phyloP scores from a whole-genome alignment of 257 asterid genomes.

The Ajuga chamaepitys region DNA sequence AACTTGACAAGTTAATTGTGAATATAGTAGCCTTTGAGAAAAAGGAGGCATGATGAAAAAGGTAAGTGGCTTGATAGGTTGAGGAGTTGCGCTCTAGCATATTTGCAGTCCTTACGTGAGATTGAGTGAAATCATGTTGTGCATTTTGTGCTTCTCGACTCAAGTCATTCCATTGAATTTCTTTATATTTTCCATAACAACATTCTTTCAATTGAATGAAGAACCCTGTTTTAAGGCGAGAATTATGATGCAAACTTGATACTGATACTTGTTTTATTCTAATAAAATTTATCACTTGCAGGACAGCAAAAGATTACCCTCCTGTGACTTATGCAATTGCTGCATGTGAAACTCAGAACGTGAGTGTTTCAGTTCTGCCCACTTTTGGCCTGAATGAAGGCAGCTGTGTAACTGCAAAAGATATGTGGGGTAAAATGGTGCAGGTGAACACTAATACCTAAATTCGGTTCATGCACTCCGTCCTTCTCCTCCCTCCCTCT shows the following conservation, averaged over 20 bases:
- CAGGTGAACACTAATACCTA: conserved; percentile 41
- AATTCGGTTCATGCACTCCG: neutral
- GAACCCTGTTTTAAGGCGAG: neutral
- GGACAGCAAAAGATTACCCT: conserved; percentile 86
- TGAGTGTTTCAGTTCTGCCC: conserved; percentile 85
- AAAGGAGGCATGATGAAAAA: too few species aligned
- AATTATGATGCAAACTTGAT: neutral
- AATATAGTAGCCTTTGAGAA: neutral
- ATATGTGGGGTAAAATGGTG: conserved; percentile 90
- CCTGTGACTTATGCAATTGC: conserved; percentile 94
- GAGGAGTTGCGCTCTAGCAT: too few species aligned
- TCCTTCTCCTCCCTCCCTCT: neutral
- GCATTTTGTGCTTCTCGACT: neutral
- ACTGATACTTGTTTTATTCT: neutral
- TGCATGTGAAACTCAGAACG: conserved; percentile 97
- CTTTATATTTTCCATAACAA: neutral
- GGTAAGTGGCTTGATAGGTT: too few species aligned
- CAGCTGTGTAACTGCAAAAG: conserved; percentile 81
- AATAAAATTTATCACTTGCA: conserved; percentile 29
- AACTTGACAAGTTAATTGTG: neutral
- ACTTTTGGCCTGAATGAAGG: conserved; percentile 84
- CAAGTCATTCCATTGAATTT: neutral
- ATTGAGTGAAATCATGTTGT: neutral
- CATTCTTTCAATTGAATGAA: neutral
- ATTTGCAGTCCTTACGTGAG: too few species aligned